Evolutionary conservation across 192 early-diverging fungal species (phyloP), one percentile per base, ranked within the genome.

Genomic region (Ambispora gerdemannii): DNA sequence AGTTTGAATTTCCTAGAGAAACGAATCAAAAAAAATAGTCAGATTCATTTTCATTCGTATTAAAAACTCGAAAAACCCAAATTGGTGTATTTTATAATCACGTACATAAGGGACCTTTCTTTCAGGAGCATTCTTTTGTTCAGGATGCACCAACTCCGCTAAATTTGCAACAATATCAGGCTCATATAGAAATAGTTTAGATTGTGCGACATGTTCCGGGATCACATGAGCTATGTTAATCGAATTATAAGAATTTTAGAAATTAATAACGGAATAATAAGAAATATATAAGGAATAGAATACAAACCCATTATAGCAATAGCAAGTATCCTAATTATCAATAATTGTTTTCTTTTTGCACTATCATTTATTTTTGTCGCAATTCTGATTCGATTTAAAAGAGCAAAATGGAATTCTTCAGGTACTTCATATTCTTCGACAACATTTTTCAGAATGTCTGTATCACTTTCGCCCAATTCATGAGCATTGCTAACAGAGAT

Each of bases 141-240:
- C 89, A 10, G 90, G 89, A 67, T 89, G 86, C 28, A 93, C 78
- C 19, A 93, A 63, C 59, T 92, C 90, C 2, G 93, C 90, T 10
- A 96, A 72, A 50, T 91, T 84, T 10, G 84, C 78, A 11, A 93
- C 89, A 28, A 96, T 82, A 73, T 94, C 90, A 19, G 95, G 95
- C 71, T 97, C 95, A 71, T 92, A 95, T 25, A 89, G 82, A 71
- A 95, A 91, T 25, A 97, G 79, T 63, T 86, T 87, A 63, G 85
- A 89, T 35, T 90, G 77, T 11, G 85, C 78, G 25, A 83, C 58
- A 3, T 85, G 78, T 69, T 92, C 91, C 2, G 82, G 79, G 22
- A 82, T 82, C 25, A 90, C 74, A 72, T 87, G 82, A 11, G 82
- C 88, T 86, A 61, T 59, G 30, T 13, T 49, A 28, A 43, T 34